Conservation (phyloP, 768 basidiomycete genomes). For the Pulveroboletus sp. region DNA sequence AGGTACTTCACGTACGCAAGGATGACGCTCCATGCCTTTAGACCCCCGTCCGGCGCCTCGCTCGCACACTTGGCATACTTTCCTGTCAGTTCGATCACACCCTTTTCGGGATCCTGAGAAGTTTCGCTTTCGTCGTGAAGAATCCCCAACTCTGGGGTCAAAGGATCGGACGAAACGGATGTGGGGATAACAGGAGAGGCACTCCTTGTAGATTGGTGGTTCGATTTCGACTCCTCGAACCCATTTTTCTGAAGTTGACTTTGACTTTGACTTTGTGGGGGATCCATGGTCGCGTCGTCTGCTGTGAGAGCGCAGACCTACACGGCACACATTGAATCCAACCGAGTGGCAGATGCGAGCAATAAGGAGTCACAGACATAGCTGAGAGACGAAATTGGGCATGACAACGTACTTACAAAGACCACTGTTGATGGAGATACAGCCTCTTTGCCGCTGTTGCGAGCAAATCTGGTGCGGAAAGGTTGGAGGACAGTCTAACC, state of each 20-base stretch:
- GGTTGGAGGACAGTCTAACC: no score
- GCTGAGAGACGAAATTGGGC: not conserved
- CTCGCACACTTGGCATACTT: constrained; percentile 20
- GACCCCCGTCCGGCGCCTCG: constrained; percentile 30
- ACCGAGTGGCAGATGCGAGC: not conserved
- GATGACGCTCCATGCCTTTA: constrained; percentile 32
- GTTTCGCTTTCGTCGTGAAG: constrained; percentile 8
- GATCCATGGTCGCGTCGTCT: constrained; percentile 4
- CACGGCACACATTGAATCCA: no score
- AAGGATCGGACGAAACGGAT: not conserved
- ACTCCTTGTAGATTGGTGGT: not conserved
- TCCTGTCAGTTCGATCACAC: not conserved
- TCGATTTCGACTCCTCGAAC: not conserved
- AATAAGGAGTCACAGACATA: not conserved
- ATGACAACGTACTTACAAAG: not conserved
- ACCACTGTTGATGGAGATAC: not conserved
- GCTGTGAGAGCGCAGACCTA: not conserved
- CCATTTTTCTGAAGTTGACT: not conserved
- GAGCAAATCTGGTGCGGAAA: not conserved
- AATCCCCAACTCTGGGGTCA: constrained; percentile 3
- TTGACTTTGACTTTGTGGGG: not conserved
- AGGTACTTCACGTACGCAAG: constrained; percentile 18
- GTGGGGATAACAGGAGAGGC: not conserved
- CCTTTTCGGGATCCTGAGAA: constrained; percentile 9
- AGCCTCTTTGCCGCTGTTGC: not conserved